Base-by-base conservation (phyloP, 2,329 filamentous ascomycete species). In the Colletotrichum melonis region DNA sequence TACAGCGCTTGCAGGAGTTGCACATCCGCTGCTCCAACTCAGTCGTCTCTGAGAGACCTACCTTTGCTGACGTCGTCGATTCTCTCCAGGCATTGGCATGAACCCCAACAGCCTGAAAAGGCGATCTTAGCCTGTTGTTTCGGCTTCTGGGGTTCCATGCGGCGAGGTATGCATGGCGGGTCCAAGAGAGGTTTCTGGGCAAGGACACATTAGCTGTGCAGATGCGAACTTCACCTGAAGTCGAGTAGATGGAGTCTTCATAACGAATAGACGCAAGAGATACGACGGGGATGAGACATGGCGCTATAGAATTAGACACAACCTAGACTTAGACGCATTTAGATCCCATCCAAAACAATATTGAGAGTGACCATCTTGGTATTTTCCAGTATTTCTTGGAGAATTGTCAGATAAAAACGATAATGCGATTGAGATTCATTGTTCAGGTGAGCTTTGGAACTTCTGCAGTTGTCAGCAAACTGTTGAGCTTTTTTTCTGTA, bases 41-140 rank as follows among this genome's bases (percentile, higher is more conserved):
- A 3, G 55, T 67, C 14, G 80, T 81, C n/a, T 56, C 66, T 11
- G 76, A 74, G 30, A 78, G 83, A 55, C 82, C 82, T 24, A 75
- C 72, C 11, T 84, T 84, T 75, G 78, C 76, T 30, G 77, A 80
- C 35, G 74, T 83, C 46, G 72, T 74, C 42, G n/a, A n/a, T 54
- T 59, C 55, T 54, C 14, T 68, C 19, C 26, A 59, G 26, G 14
- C 19, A 8, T 6, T 55, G 16, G 19, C 2, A 19, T 35, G 59
- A 62, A 35, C 7, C 35, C 14, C 28, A 24, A 11, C 16, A 60
- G n/a, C 16, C 22, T 22, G 5, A 35, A n/a, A n/a, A n/a, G 42
- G 19, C 8, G 19, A 22, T 49, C 19, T 49, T 5, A 14, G 16
- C 38, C 19, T 49, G 19, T 22, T 22, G 19, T 49, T 4, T n/a